A percentile compares a stretch with the other conserved stretches of the same genome.
These are phyloP conservation scores for Colletotrichum eleusines DNA, from an alignment of 2,329 filamentous ascomycete species.

Conservation along the genomic window DNA sequence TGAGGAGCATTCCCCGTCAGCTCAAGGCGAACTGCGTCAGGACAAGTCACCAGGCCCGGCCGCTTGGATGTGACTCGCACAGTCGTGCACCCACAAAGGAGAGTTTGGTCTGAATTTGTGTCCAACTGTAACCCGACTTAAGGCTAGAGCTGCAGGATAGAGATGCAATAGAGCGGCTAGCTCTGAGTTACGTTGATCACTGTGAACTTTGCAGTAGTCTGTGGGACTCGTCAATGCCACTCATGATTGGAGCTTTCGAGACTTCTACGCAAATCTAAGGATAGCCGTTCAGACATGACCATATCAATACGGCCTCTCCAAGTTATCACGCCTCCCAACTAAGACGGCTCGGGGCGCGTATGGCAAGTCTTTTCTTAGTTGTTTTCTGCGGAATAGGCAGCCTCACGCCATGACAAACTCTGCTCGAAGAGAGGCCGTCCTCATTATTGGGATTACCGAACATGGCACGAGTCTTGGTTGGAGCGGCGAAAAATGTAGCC, in stretches of 20 bases:
- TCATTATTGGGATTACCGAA: not conserved
- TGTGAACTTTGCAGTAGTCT: not conserved
- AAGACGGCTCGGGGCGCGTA: not conserved
- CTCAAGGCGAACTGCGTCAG: not conserved
- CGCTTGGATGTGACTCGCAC: conserved; percentile 6
- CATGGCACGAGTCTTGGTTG: not conserved
- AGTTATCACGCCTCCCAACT: not conserved
- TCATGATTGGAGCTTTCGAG: not conserved
- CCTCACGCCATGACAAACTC: conserved; percentile 2
- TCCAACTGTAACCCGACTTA: conserved; percentile 16
- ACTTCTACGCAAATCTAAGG: not conserved
- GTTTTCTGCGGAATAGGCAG: not conserved
- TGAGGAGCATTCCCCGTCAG: not conserved
- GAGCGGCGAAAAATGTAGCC: not conserved
- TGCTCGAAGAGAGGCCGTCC: not conserved
- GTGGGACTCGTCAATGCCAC: not conserved
- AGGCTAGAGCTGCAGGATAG: not conserved
- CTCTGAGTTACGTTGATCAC: not conserved
- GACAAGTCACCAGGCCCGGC: not conserved
- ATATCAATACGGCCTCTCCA: not conserved
- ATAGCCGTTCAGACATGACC: not conserved
- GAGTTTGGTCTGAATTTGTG: not conserved
- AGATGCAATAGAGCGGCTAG: not conserved
- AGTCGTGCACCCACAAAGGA: not conserved
- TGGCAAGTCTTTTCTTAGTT: no score